Evolutionary conservation across 305 asterid species (phyloP).

Genomic region (Ajuga reptans): DNA sequence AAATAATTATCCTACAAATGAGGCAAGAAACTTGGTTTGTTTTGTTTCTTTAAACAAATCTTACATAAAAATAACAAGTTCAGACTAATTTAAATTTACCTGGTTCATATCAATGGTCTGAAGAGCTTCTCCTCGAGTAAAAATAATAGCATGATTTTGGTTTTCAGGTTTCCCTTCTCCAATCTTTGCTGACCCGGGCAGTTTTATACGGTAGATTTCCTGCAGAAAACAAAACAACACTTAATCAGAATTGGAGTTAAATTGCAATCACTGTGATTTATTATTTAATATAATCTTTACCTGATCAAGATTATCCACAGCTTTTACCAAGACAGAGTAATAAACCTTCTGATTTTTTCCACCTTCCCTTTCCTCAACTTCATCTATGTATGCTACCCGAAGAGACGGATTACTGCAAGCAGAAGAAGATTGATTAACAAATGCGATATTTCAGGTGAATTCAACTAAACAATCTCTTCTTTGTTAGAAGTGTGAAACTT

Average conservation of each 20-base stretch:
- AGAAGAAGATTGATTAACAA: slow-evolving; percentile 14
- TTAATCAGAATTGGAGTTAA: slow-evolving; percentile 25
- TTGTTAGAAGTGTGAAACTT: slow-evolving; percentile 30
- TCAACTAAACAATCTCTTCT: slow-evolving; percentile 4
- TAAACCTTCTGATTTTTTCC: slow-evolving; percentile 66
- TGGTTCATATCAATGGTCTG: slow-evolving; percentile 93
- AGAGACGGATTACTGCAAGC: slow-evolving; percentile 79
- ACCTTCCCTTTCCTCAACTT: slow-evolving; percentile 81
- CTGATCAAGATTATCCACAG: slow-evolving; percentile 93
- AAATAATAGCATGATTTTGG: slow-evolving; percentile 79
- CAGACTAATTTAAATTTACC: slow-evolving; percentile 34
- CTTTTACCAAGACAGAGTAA: slow-evolving; percentile 86
- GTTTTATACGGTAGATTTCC: slow-evolving; percentile 83
- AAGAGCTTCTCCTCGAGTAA: slow-evolving; percentile 82
- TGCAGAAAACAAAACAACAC: slow-evolving; percentile 29
- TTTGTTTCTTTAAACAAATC: slow-evolving; percentile 7
- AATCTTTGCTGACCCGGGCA: slow-evolving; percentile 73
- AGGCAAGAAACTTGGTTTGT: slow-evolving; percentile 16
- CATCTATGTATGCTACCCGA: slow-evolving; percentile 93
- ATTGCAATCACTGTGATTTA: slow-evolving; percentile 11
- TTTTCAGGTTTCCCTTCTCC: slow-evolving; percentile 95
- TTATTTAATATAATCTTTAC: slow-evolving; percentile 25
- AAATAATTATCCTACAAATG: slow-evolving; percentile 65
- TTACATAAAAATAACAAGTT: not conserved
- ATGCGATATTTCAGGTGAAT: not conserved